Percentiles rank a stretch among this genome's conserved stretches.
These are phyloP conservation scores for Filosporella fistucella DNA, from an alignment of 495 filamentous ascomycete genomes.

Conservation along the genomic window DNA sequence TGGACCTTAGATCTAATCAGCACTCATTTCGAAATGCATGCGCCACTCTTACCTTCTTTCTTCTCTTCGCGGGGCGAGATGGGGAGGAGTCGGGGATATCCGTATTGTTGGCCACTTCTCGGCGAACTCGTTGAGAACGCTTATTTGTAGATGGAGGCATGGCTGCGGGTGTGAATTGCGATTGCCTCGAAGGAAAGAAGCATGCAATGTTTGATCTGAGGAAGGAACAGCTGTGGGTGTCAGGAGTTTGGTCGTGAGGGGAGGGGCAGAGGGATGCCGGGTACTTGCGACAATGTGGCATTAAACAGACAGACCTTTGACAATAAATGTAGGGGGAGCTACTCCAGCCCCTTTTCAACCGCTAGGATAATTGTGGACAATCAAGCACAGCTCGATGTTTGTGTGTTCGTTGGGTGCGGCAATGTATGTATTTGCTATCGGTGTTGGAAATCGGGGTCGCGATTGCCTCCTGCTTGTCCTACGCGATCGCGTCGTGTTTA, in stretches of 20 bases:
- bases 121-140: slow-evolving; percentile 40
- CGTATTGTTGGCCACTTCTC: slow-evolving; percentile 45
- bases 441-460: no score
- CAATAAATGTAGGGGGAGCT: no score
- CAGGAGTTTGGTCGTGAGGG: neutral
- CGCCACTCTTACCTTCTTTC: slow-evolving; percentile 67
- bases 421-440: no score
- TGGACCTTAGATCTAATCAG: neutral
- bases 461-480: no score
- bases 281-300: neutral
- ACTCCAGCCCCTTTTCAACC: no score
- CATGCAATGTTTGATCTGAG: no score
- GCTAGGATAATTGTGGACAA: no score
- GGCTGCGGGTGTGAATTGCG: neutral
- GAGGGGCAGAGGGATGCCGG: neutral
- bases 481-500: no score
- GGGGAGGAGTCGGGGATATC: slow-evolving; percentile 63
- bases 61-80: slow-evolving; percentile 66
- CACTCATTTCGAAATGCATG: neutral
- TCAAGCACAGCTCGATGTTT: no score
- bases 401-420: no score
- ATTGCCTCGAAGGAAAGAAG: neutral
- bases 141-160: slow-evolving; percentile 51
- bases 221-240: no score
- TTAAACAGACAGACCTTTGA: no score